Base-by-base conservation (phyloP, 768 basidiomycete species). In the Pleurotus ostreatus region DNA sequence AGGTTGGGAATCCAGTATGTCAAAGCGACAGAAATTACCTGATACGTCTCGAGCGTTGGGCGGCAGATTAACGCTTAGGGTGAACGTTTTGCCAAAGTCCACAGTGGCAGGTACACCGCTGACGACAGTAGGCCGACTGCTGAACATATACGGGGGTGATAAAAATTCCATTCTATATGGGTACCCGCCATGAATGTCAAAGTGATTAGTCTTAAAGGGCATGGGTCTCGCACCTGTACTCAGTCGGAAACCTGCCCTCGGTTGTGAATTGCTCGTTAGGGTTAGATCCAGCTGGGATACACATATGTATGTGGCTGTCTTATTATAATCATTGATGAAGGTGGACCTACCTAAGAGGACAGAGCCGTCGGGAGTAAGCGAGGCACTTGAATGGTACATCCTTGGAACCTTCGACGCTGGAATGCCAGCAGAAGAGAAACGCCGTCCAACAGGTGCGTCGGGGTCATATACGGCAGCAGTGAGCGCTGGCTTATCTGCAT, bases 121-220 rank as follows among this genome's bases (percentile, higher is more conserved):
- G 46, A 74, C 55, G 46, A 74, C 56, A 0, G 59, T 62, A 2
- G 75, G 76, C 9, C 76, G 66, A 1, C 62, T 61, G 26, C 67
- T 60, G 16, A 66, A 67, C 71, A 77, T 73, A 61, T 71, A 77
- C 2, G 77, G 75, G 9, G 75, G 76, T 43, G 71, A 72, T 30
- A 73, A 64, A 55, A 72, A 75, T 62, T 78, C 75, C 15, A 73
- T 66, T 8, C 15, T 49, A 37, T 12, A 25, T 15, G 13, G 2
- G 5, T 15, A 47, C 18, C 5, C 46, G 23, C n/a, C n/a, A n/a
- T 38, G 12, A 49, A 26, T 30, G 11, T 37, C 22, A 49, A 30
- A 5, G 5, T 13, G n/a, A 41, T 3, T 23, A 22, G 13, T 23
- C 57, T 39, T 15, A 43, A 45, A 12, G 5, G 16, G 39, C 49